Evolutionary conservation across 2,329 filamentous ascomycete genomes (phyloP).

Genomic region (Biscogniauxia sp.): DNA sequence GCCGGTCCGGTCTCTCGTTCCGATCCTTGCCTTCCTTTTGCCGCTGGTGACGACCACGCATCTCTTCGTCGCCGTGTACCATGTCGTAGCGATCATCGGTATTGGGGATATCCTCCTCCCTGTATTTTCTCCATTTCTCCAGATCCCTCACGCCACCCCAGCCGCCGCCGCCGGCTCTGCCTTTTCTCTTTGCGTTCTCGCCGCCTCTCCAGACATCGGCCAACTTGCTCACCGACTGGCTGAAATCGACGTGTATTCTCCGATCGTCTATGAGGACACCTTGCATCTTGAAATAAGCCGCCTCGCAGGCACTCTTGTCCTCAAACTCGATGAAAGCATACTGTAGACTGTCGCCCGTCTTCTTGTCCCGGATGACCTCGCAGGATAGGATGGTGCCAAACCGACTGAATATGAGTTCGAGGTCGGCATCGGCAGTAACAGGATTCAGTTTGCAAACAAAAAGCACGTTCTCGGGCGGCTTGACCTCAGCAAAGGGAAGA

Average conservation of each 20-base stretch:
- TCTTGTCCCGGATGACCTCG: conserved; percentile 91
- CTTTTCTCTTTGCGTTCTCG: conserved; percentile 75
- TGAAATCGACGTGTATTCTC: conserved; percentile 97
- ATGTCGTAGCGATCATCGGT: conserved; percentile 62
- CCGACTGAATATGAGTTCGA: conserved; percentile 93
- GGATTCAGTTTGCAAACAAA: conserved; percentile 99
- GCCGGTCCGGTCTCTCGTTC: conserved; percentile 1
- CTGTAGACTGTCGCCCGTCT: conserved; percentile 91
- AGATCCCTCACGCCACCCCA: conserved; percentile 88
- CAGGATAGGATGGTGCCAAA: conserved; percentile 95
- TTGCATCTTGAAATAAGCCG: conserved; percentile 99
- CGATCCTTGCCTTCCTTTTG: conserved; percentile 34
- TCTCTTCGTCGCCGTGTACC: conserved; percentile 75
- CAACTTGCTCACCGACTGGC: conserved; percentile 85
- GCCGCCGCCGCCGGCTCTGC: conserved; percentile 53
- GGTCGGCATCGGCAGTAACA: conserved; percentile 89
- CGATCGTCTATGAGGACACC: conserved; percentile 95
- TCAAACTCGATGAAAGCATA: conserved; percentile 98
- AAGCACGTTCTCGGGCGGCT: conserved; percentile 92
- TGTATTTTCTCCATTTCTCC: conserved; percentile 89
- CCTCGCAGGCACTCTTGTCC: conserved; percentile 87
- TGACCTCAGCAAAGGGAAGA: conserved; percentile 94
- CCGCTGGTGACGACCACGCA: conserved; percentile 50
- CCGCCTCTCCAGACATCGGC: conserved; percentile 86
- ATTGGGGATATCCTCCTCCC: conserved; percentile 56